Base-by-base conservation (phyloP, 2,329 filamentous ascomycete genomes). In the Proliferodiscus dingleyae region DNA sequence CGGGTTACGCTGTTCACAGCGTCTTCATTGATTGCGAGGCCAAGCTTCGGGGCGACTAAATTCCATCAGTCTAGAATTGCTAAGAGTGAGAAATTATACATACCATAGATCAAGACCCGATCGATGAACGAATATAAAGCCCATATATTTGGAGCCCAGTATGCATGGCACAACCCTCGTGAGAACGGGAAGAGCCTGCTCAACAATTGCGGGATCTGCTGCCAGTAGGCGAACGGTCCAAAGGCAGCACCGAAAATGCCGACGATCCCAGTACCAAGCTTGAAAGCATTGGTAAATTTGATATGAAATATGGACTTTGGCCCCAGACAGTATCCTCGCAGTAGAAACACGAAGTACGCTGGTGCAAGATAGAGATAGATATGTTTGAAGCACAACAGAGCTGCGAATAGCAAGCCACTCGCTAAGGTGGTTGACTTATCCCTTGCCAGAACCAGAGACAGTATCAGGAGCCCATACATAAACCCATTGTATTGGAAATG, bases 401-500 rank as follows among this genome's bases (percentile, higher is more conserved):
- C 75, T 2, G 91, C 90, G 65, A 97, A 98, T 5, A 89, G 67
- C 2, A 95, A 71, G 0, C 89, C 93, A 57, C 89, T 93, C 37
- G 74, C 71, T 10, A 97, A 75, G 26, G 93, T 72, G 0, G 86
- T 86, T 2, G 84, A 84, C 61, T 78, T 80, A 57, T 83, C 80
- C 41, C 88, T 82, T 5, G 89, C 89, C 48, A 94, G 71, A 2
- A 94, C 85, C 38, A 98, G 75, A 2, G 93, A 97, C 43, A 91
- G 74, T 29, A 97, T 78, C 41, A 98, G 73, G 34, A 97, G 72
- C 29, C 93, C 93, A 64, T 97, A 98, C 68, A 98, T 81, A 68
- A 90, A 89, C 32, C 93, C 91, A 71, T 98, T 98, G 72, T 98
- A 98, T 72, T 98, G 93, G 66, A 98, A 98, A 66, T 96, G 90